A percentile compares a stretch with the other conserved stretches of the same genome.
Conservation (phyloP, 768 basidiomycete genomes). For the Hypholoma fasciculare region DNA sequence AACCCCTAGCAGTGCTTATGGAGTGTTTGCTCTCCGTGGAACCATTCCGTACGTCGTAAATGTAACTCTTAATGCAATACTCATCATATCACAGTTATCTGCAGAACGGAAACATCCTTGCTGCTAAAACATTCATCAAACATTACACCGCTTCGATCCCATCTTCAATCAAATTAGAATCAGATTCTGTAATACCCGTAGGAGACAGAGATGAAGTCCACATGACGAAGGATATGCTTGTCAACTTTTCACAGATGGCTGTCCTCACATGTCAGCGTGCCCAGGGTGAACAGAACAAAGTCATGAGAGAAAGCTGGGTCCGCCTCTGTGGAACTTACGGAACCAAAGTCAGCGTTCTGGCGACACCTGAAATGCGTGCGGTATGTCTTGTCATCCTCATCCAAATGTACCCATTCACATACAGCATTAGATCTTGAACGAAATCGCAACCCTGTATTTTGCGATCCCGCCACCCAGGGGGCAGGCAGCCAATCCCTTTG, state of each 20-base stretch:
- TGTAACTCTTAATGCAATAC: not conserved
- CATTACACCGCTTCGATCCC: constrained; percentile 70
- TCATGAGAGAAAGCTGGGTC: constrained; percentile 81
- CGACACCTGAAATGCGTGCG: constrained; percentile 60
- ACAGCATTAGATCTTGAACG: constrained; percentile 54
- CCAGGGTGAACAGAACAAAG: constrained; percentile 76
- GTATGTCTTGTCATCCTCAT: constrained; percentile 37
- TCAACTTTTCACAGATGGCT: constrained; percentile 92
- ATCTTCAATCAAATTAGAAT: constrained; percentile 40
- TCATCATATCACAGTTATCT: constrained; percentile 54
- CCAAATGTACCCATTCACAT: not conserved
- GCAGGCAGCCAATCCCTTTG: constrained; percentile 77
- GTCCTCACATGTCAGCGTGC: constrained; percentile 87
- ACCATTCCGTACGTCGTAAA: constrained; percentile 64
- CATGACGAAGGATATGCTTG: constrained; percentile 69
- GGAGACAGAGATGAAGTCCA: constrained; percentile 59
- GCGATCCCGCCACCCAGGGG: constrained; percentile 77
- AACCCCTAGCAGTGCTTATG: constrained; percentile 47
- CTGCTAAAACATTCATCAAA: constrained; percentile 89
- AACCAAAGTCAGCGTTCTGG: constrained; percentile 62
- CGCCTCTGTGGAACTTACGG: constrained; percentile 84
- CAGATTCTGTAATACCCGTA: constrained; percentile 47
- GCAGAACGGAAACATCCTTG: constrained; percentile 87
- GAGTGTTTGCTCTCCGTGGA: constrained; percentile 82
- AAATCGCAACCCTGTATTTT: constrained; percentile 79